phyloP scores from a whole-genome alignment of 2,329 filamentous ascomycete species.

The Alternaria triticina region DNA sequence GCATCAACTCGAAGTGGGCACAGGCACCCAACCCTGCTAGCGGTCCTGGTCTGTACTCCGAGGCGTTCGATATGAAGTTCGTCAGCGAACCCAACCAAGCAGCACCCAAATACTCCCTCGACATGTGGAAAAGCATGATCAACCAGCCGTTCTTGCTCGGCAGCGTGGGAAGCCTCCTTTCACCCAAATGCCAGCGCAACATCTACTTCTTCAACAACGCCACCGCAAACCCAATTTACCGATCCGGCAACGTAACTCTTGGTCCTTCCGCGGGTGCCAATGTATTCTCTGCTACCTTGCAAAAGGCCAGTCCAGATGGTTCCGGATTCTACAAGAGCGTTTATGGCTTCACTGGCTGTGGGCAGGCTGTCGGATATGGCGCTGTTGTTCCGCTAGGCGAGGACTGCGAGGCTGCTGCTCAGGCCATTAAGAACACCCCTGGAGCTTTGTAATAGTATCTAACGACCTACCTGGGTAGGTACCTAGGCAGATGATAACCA shows the following conservation, averaged over 20 bases:
- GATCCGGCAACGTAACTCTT: slow-evolving; percentile 13
- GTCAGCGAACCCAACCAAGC: not conserved
- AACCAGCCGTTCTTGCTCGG: slow-evolving; percentile 14
- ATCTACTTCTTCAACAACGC: slow-evolving; percentile 13
- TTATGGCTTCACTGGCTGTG: slow-evolving; percentile 15
- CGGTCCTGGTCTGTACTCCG: slow-evolving; percentile 12
- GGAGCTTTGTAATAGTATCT: slow-evolving; percentile 6
- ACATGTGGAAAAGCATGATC: slow-evolving; percentile 5
- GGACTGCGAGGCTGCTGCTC: slow-evolving; percentile 16
- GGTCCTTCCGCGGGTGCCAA: slow-evolving; percentile 10
- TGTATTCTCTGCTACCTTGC: not conserved
- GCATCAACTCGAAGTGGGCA: slow-evolving; percentile 13
- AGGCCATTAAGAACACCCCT: slow-evolving; percentile 1
- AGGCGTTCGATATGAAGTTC: slow-evolving; percentile 15
- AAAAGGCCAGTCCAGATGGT: slow-evolving; percentile 8
- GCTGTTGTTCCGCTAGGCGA: slow-evolving; percentile 11
- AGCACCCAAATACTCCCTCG: slow-evolving; percentile 5
- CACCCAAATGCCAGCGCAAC: slow-evolving; percentile 13
- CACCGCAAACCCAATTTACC: slow-evolving; percentile 9
- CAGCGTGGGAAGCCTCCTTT: not conserved
- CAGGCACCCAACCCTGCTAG: slow-evolving; percentile 5
- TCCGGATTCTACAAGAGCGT: slow-evolving; percentile 5
- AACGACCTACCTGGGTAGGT: not conserved
- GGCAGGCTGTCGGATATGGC: slow-evolving; percentile 15
- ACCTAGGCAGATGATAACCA: not conserved